phyloP scores from a whole-genome alignment of 331 rosid genomes.

The Erythrophleum ivorense region DNA sequence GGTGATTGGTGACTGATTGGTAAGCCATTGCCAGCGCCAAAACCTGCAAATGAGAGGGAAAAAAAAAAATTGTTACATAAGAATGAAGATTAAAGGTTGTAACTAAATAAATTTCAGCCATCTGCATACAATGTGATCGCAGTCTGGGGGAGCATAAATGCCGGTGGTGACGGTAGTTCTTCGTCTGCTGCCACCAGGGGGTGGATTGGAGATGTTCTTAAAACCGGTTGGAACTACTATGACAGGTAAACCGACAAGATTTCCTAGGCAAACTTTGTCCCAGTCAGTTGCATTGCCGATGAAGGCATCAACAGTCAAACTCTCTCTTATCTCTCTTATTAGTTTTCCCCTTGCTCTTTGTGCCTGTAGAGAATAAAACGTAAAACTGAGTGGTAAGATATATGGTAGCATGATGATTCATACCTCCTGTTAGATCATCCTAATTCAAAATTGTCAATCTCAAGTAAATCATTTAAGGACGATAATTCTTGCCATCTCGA shows the following conservation, averaged over 20 bases:
- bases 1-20: slow-evolving; percentile 70
- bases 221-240: slow-evolving; percentile 72
- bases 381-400: background rate
- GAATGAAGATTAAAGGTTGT: background rate
- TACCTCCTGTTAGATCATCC: too few relatives aligned
- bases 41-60: slow-evolving; percentile 44
- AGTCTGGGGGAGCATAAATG: slow-evolving; percentile 71
- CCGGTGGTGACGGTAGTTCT: slow-evolving; percentile 58
- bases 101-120: background rate
- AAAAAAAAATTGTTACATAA: background rate
- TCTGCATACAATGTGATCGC: slow-evolving; percentile 55
- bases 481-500: too few relatives aligned
- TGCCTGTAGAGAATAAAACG: slow-evolving; percentile 52
- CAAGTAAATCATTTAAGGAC: too few relatives aligned
- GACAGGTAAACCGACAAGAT: slow-evolving; percentile 75
- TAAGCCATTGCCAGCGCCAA: slow-evolving; percentile 82
- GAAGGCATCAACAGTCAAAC: slow-evolving; percentile 69
- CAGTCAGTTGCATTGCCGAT: slow-evolving; percentile 80
- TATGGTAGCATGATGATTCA: background rate
- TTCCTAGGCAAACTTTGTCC: slow-evolving; percentile 82
- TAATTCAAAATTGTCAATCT: too few relatives aligned
- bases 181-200: slow-evolving; percentile 44
- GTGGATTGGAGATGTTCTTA: slow-evolving; percentile 54
- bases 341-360: slow-evolving; percentile 77
- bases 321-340: slow-evolving; percentile 61